Conservation (phyloP, 2,329 filamentous ascomycete species). For the Hypoxylon sp. region DNA sequence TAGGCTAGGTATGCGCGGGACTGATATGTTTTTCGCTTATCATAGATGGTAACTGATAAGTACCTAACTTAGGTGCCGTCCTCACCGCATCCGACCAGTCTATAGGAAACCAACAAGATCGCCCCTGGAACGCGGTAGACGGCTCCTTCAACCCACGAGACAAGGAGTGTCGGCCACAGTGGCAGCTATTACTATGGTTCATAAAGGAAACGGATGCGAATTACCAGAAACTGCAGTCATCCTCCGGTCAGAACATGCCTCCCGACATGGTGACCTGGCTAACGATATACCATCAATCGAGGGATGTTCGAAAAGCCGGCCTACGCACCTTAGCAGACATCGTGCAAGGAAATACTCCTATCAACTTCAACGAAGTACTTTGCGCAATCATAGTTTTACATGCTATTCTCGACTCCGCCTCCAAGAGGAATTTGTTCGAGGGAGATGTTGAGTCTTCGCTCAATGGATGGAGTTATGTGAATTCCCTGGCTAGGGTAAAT, state of each 20-base stretch:
- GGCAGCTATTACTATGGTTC: slow-evolving; percentile 24
- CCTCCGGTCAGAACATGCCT: not conserved
- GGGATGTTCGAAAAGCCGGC: slow-evolving; percentile 26
- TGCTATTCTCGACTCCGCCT: slow-evolving; percentile 15
- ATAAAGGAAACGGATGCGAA: slow-evolving; percentile 27
- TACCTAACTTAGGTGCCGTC: slow-evolving; percentile 6
- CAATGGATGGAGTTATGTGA: slow-evolving; percentile 15
- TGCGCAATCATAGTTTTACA: slow-evolving; percentile 36
- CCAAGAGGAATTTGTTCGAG: slow-evolving; percentile 14
- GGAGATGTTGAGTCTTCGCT: slow-evolving; percentile 24
- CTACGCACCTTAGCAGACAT: slow-evolving; percentile 28
- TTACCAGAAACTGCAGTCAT: slow-evolving; percentile 25
- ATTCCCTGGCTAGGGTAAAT: slow-evolving; percentile 4
- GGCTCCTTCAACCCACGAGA: slow-evolving; percentile 19
- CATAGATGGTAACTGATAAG: slow-evolving; percentile 14
- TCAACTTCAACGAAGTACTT: slow-evolving; percentile 27
- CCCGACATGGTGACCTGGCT: slow-evolving; percentile 24
- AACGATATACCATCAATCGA: not conserved
- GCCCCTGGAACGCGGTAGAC: slow-evolving; percentile 23
- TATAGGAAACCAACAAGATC: slow-evolving; percentile 8
- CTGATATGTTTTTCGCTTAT: not conserved
- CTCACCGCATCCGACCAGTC: slow-evolving; percentile 16
- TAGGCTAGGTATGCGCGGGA: slow-evolving; percentile 15
- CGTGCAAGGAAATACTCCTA: not conserved
- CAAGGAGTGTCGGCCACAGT: slow-evolving; percentile 26